Conservation (phyloP, 1,139 yeast genomes). For the Pichia sp. region DNA sequence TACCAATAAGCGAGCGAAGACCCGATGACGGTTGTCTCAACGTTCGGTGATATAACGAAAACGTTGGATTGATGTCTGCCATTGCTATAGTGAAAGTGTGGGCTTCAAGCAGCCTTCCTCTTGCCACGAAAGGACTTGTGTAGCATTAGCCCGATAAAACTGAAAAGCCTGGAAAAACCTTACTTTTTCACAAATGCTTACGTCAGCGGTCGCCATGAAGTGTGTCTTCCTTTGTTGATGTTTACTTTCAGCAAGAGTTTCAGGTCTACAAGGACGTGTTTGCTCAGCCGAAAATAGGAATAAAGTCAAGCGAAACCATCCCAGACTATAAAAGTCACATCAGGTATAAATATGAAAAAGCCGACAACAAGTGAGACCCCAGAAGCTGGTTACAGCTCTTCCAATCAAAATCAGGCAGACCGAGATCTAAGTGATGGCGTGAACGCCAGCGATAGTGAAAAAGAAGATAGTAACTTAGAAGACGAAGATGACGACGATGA, state of each 20-base stretch:
- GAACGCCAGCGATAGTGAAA: not conserved
- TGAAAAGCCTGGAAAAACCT: not conserved
- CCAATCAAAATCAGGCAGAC: not conserved
- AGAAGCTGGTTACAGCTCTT: not conserved
- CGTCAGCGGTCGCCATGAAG: not conserved
- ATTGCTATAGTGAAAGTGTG: not conserved
- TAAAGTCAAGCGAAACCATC: not conserved
- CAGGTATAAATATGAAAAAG: not conserved
- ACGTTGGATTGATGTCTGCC: conserved; percentile 34
- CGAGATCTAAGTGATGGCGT: not conserved
- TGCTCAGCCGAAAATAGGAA: not conserved
- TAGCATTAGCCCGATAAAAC: not conserved
- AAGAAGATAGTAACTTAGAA: not conserved
- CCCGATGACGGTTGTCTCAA: conserved; percentile 54
- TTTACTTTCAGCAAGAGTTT: not conserved
- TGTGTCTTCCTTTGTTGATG: not conserved
- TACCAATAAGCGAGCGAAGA: conserved; percentile 57
- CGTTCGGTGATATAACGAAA: conserved; percentile 65
- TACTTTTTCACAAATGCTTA: not conserved
- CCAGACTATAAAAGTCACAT: not conserved
- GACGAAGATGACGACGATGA: not conserved
- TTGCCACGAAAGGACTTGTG: not conserved
- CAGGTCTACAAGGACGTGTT: not conserved
- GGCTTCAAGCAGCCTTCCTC: not conserved
- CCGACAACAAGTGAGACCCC: not conserved